These are phyloP conservation scores for Pseudocercospora pini-densiflorae DNA, from an alignment of 2,329 filamentous ascomycete genomes.

Conservation along the genomic window DNA sequence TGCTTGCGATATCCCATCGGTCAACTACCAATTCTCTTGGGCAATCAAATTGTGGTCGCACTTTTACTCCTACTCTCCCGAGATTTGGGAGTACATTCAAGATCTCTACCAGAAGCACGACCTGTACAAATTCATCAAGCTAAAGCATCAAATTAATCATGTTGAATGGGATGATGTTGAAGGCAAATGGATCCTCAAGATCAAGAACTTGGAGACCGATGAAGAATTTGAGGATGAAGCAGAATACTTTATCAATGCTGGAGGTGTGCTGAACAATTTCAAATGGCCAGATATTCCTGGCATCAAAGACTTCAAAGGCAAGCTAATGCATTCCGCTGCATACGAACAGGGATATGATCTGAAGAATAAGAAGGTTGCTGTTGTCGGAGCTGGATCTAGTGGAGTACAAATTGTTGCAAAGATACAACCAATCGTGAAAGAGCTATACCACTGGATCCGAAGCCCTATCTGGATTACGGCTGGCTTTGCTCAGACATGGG, in stretches of 20 bases:
- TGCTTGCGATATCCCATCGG: constrained; percentile 52
- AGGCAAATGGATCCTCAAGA: constrained; percentile 46
- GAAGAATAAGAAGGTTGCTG: constrained; percentile 47
- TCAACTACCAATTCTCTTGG: constrained; percentile 58
- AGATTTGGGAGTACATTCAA: constrained; percentile 57
- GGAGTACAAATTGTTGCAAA: constrained; percentile 51
- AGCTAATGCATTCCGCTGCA: constrained; percentile 49
- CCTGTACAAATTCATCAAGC: constrained; percentile 51
- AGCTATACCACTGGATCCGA: constrained; percentile 49
- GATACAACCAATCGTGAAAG: constrained; percentile 44
- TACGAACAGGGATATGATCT: constrained; percentile 49
- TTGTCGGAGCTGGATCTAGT: constrained; percentile 48
- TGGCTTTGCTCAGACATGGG: constrained; percentile 53
- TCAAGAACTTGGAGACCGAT: constrained; percentile 42
- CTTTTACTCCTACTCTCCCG: constrained; percentile 53
- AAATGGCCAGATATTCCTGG: constrained; percentile 51
- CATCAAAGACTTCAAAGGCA: constrained; percentile 48
- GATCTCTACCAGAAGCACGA: constrained; percentile 49
- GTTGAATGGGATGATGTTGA: constrained; percentile 50
- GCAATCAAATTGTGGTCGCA: constrained; percentile 55
- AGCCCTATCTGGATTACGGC: constrained; percentile 55
- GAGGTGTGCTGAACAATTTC: constrained; percentile 51
- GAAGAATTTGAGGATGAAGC: constrained; percentile 39
- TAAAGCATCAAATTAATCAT: constrained; percentile 50
- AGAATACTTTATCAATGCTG: constrained; percentile 51